phyloP scores from a whole-genome alignment of 202 grass and related monocot genomes.

The Eragrostis tef region DNA sequence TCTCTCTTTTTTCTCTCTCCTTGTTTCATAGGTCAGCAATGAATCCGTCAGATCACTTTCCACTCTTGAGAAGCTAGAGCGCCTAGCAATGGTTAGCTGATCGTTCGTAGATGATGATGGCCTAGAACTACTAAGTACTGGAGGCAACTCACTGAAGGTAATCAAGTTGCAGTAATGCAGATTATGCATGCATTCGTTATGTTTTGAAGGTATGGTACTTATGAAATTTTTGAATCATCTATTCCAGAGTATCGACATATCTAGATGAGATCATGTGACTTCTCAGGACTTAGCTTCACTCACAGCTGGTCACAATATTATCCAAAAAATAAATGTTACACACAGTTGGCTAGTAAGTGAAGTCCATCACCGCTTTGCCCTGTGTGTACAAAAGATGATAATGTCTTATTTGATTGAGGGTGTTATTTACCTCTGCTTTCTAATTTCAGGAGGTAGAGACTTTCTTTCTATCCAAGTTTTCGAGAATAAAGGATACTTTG shows the following conservation, averaged over 20 bases:
- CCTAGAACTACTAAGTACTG: slow-evolving; percentile 59
- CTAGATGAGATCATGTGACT: slow-evolving; percentile 81
- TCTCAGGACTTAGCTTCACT: slow-evolving; percentile 69
- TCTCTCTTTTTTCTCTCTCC: too few relatives aligned
- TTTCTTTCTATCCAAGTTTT: slow-evolving; percentile 68
- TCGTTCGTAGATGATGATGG: slow-evolving; percentile 78
- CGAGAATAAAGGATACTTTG: slow-evolving; percentile 56
- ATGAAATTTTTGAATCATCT: not conserved
- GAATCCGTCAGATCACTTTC: slow-evolving; percentile 80
- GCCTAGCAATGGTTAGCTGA: slow-evolving; percentile 73
- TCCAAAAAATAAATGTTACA: slow-evolving; percentile 70
- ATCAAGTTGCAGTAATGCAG: slow-evolving; percentile 20
- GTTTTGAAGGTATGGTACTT: slow-evolving; percentile 1
- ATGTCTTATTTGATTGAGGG: not conserved
- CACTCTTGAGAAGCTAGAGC: slow-evolving; percentile 77
- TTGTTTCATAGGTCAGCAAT: slow-evolving; percentile 64
- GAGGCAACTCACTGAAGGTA: slow-evolving; percentile 69
- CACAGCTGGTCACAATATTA: slow-evolving; percentile 59
- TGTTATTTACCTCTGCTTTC: slow-evolving; percentile 33
- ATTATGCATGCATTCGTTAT: not conserved
- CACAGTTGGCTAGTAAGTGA: slow-evolving; percentile 73
- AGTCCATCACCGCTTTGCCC: not conserved
- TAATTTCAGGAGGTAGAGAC: slow-evolving; percentile 66
- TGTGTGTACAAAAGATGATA: not conserved
- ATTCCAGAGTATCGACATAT: slow-evolving; percentile 86